phyloP scores from a whole-genome alignment of 176 grass and related monocot species.

The Avena atlantica region DNA sequence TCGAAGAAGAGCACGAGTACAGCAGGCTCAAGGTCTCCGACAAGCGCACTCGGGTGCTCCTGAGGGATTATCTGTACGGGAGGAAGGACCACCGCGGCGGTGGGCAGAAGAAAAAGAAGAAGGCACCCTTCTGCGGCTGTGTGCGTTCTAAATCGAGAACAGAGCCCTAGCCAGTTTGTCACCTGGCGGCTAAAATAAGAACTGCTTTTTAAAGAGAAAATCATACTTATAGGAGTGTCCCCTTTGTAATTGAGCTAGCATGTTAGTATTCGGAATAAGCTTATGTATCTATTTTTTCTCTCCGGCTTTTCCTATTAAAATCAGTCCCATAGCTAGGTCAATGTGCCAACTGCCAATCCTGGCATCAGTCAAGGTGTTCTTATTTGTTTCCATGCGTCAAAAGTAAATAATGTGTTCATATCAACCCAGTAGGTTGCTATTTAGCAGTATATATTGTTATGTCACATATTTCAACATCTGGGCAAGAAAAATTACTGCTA shows the following conservation, averaged over 20 bases:
- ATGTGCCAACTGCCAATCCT: too few relatives aligned
- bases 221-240: constrained; percentile 4
- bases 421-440: too few relatives aligned
- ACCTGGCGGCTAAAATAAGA: constrained; percentile 30
- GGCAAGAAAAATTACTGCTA: too few relatives aligned
- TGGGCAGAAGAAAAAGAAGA: constrained; percentile 48
- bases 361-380: too few relatives aligned
- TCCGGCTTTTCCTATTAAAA: constrained; percentile 24
- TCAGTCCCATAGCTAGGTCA: not conserved
- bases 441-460: too few relatives aligned
- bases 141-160: constrained; percentile 61
- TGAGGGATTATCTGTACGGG: constrained; percentile 94
- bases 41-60: constrained; percentile 67
- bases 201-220: constrained; percentile 8
- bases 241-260: constrained; percentile 51
- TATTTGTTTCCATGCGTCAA: too few relatives aligned
- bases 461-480: too few relatives aligned
- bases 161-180: constrained; percentile 47
- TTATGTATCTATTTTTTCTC: constrained; percentile 40
- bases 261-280: constrained; percentile 35
- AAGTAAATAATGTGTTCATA: too few relatives aligned
- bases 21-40: constrained; percentile 57
- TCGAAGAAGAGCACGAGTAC: constrained; percentile 78
- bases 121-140: constrained; percentile 73
- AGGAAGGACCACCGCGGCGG: constrained; percentile 56